These are phyloP conservation scores for Myxozyma neglecta DNA, from an alignment of 805 yeast genomes.

Conservation along the genomic window DNA sequence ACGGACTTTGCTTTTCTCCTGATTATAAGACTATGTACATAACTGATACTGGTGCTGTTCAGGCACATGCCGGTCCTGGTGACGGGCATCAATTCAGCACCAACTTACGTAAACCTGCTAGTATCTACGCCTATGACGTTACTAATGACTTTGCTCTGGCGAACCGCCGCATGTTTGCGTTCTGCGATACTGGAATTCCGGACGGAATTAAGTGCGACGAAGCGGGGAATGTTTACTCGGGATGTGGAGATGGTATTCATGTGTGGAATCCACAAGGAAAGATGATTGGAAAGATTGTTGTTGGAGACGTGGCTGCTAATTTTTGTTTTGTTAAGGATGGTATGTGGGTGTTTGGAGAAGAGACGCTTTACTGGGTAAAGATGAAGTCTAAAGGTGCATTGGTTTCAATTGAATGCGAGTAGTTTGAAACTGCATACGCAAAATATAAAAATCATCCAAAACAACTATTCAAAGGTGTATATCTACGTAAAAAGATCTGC, in stretches of 20 bases:
- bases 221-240: slow-evolving; percentile 26
- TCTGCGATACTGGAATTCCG: slow-evolving; percentile 24
- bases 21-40: slow-evolving; percentile 23
- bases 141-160: background rate
- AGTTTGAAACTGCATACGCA: background rate
- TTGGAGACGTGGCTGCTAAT: slow-evolving; percentile 23
- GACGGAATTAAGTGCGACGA: slow-evolving; percentile 29
- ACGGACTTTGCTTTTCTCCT: slow-evolving; percentile 31
- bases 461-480: background rate
- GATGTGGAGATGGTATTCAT: slow-evolving; percentile 30
- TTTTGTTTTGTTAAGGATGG: slow-evolving; percentile 28
- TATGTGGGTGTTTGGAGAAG: slow-evolving; percentile 28
- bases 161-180: slow-evolving; percentile 23
- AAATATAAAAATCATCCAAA: background rate
- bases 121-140: slow-evolving; percentile 29
- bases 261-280: slow-evolving; percentile 22
- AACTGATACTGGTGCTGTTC: slow-evolving; percentile 28
- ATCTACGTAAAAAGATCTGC: slow-evolving; percentile 1
- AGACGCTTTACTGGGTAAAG: slow-evolving; percentile 7
- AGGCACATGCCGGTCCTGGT: slow-evolving; percentile 27
- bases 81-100: slow-evolving; percentile 22
- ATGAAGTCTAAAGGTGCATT: slow-evolving; percentile 18
- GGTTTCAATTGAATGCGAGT: slow-evolving; percentile 23
- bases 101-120: slow-evolving; percentile 16
- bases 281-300: slow-evolving; percentile 23